Percentiles rank a stretch among this genome's conserved stretches.
phyloP scores from a whole-genome alignment of 1,139 yeast species.

The Magnusiomyces ingens region DNA sequence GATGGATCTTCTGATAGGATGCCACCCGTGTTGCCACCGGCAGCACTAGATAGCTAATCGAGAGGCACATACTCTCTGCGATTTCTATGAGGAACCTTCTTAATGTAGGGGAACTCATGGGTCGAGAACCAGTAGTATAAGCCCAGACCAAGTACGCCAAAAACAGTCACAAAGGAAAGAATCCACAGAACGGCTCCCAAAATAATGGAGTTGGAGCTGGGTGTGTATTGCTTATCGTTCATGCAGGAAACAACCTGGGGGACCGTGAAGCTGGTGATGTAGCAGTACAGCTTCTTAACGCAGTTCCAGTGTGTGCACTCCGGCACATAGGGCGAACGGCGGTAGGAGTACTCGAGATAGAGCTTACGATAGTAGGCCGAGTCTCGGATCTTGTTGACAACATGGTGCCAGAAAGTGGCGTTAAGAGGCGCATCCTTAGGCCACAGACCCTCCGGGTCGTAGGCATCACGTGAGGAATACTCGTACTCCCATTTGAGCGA shows the following conservation, averaged over 20 bases:
- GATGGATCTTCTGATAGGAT: too few species aligned
- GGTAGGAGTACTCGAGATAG: slow-evolving; percentile 7
- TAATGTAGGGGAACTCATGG: too few species aligned
- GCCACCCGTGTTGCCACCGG: too few species aligned
- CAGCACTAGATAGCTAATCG: background rate
- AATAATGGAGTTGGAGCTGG: background rate
- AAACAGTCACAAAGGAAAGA: background rate
- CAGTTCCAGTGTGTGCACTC: slow-evolving; percentile 4
- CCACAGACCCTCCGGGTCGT: slow-evolving; percentile 19
- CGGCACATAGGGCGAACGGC: slow-evolving; percentile 8
- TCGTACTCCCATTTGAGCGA: slow-evolving; percentile 18
- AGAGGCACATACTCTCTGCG: background rate
- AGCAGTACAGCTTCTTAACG: slow-evolving; percentile 11
- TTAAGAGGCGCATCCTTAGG: slow-evolving; percentile 22
- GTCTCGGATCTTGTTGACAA: slow-evolving; percentile 15
- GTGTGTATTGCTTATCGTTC: background rate
- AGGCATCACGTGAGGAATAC: slow-evolving; percentile 23
- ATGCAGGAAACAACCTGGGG: slow-evolving; percentile 14
- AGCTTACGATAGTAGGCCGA: slow-evolving; percentile 5
- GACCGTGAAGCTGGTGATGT: slow-evolving; percentile 16
- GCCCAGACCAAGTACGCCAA: background rate
- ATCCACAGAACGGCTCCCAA: background rate
- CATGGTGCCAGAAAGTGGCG: slow-evolving; percentile 24
- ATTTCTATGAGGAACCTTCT: background rate
- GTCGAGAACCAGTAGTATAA: background rate